Evolutionary conservation across 2,329 filamentous ascomycete species (phyloP), one percentile per base, ranked within the genome.

Genomic region (Neonectria punicea): DNA sequence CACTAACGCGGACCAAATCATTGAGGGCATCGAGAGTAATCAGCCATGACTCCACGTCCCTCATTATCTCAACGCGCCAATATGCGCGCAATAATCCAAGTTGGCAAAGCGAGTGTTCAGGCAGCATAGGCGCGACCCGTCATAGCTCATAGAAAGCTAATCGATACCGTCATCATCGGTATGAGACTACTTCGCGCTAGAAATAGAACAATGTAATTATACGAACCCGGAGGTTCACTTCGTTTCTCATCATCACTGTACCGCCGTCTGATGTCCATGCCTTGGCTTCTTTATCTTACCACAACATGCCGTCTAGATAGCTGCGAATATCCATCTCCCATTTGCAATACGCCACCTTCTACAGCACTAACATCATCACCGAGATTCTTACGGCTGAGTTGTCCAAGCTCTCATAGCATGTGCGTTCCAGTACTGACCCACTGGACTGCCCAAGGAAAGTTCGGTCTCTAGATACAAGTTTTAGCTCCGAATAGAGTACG

Each of bases 261-360:
- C 90, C 91, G 0, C 89, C 91, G 0, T 90, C 90, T 25, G 83
- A 94, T 55, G 86, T 94, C 74, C 94, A 94, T 77, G 86, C 84
- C 13, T 86, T 93, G 2, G 86, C 94, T 1, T 90, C 92, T n/a
- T 93, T 92, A 70, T 94, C 94, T 83, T 92, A 90, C 78, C 82
- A 85, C 70, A 92, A 93, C 77, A 87, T 92, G 85, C 85, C 0
- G 82, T 94, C 3, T 95, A 91, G 90, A 92, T 79, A 87, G 88
- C 0, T 86, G 92, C 46, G 92, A 95, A 76, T 86, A 90, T 16
- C 92, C 92, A 1, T 90, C 87, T 4, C 85, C 91, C 20, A 93
- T 93, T 63, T 95, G 94, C 77, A 90, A 57, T 94, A 92, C 90
- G 79, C 92, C 36, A 91, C 92, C 0, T 94, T 94, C 78, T 88